Conservation (phyloP, 495 filamentous ascomycete species). For the Bathelium albidoporum region DNA sequence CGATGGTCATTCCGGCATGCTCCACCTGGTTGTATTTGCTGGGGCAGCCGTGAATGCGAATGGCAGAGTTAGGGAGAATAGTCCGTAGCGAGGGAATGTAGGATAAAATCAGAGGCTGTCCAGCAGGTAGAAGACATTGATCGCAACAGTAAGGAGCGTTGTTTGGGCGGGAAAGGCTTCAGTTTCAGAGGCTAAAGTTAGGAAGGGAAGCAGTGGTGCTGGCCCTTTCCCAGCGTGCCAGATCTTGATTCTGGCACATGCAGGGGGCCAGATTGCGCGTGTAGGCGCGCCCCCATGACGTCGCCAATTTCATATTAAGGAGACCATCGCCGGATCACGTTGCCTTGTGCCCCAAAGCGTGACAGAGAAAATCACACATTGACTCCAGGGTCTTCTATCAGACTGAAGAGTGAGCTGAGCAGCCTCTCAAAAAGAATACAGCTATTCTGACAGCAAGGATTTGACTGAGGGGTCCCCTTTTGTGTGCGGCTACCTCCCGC, state of each 20-base stretch:
- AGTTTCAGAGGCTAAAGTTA: background rate
- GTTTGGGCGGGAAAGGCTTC: background rate
- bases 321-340: too few species aligned
- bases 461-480: too few species aligned
- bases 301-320: background rate
- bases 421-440: too few species aligned
- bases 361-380: background rate
- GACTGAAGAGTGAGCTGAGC: too few species aligned
- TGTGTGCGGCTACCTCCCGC: too few species aligned
- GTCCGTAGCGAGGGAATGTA: background rate
- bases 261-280: background rate
- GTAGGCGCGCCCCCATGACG: background rate
- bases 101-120: background rate
- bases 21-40: background rate
- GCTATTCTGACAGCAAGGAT: too few species aligned
- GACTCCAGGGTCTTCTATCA: too few species aligned
- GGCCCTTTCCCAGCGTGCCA: background rate
- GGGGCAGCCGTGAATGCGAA: background rate
- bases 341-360: background rate
- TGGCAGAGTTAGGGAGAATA: background rate
- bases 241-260: slow-evolving; percentile 2
- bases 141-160: background rate
- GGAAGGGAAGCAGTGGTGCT: background rate
- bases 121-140: background rate
- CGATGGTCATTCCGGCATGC: background rate